A percentile compares a stretch with the other conserved stretches of the same genome.
These are phyloP conservation scores for Pyrrhoderma lamaoense DNA, from an alignment of 1,284 basidiomycete species.

Conservation along the genomic window DNA sequence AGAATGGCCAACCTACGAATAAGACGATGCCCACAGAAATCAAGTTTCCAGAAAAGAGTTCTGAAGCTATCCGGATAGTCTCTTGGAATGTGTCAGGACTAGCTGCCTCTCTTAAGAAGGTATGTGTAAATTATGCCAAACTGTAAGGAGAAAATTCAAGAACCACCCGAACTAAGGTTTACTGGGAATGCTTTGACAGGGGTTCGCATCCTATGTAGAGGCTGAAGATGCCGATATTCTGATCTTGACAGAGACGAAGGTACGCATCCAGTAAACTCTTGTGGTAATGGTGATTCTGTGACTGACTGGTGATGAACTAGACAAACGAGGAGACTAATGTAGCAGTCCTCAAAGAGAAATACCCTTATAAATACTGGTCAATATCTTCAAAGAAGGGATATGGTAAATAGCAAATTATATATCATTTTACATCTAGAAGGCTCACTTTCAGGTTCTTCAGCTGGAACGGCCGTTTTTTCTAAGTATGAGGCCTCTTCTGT, in stretches of 20 bases:
- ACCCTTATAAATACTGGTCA: conserved; percentile 69
- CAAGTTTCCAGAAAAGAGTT: conserved; percentile 43
- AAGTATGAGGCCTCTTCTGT: conserved; percentile 71
- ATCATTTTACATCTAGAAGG: background rate
- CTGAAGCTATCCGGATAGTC: conserved; percentile 48
- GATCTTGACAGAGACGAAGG: conserved; percentile 79
- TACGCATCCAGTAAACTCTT: too few species aligned
- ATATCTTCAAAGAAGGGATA: conserved; percentile 72
- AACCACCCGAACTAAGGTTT: too few species aligned
- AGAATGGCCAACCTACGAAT: conserved; percentile 61
- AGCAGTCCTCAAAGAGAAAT: conserved; percentile 46
- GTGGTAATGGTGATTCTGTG: conserved; percentile 4
- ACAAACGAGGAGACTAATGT: conserved; percentile 61
- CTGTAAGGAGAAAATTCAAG: too few species aligned
- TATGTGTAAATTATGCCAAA: conserved; percentile 22
- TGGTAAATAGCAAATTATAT: conserved; percentile 34
- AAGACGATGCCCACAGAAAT: conserved; percentile 62
- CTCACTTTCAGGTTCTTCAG: conserved; percentile 32
- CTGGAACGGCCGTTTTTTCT: conserved; percentile 76
- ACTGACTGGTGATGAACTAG: conserved; percentile 28
- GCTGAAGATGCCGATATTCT: conserved; percentile 80
- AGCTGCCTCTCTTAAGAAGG: conserved; percentile 66
- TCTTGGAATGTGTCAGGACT: conserved; percentile 74
- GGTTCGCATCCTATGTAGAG: conserved; percentile 72
- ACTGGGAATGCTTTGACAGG: conserved; percentile 35